Conservation (phyloP, 257 asterid species). For the Solanum pennellii region DNA sequence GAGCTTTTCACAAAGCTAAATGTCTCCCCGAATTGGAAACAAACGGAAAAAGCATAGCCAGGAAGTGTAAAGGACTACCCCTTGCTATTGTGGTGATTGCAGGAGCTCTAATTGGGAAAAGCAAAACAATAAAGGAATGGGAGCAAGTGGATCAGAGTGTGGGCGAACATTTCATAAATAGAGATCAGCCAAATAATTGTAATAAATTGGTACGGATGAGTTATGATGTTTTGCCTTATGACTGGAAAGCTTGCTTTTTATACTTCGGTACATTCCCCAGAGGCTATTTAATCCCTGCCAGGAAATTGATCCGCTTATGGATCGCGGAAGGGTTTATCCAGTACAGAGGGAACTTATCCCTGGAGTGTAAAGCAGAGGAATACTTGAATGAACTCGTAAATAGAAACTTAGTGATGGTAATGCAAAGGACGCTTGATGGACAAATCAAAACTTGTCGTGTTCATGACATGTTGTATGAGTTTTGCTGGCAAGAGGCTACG, state of each 20-base stretch:
- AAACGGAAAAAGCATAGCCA: slow-evolving; percentile 27
- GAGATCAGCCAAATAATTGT: slow-evolving; percentile 16
- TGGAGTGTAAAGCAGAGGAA: slow-evolving; percentile 34
- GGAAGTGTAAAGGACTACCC: slow-evolving; percentile 36
- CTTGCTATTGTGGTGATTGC: slow-evolving; percentile 48
- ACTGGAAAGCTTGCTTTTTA: slow-evolving; percentile 39
- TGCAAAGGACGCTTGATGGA: slow-evolving; percentile 19
- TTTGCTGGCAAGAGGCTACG: slow-evolving; percentile 32
- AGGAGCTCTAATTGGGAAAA: slow-evolving; percentile 36
- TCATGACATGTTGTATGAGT: slow-evolving; percentile 48
- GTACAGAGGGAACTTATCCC: slow-evolving; percentile 13
- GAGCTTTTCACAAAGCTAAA: slow-evolving; percentile 24
- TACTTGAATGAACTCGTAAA: slow-evolving; percentile 38
- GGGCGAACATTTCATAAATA: slow-evolving; percentile 16
- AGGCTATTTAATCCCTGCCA: slow-evolving; percentile 28
- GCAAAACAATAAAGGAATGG: slow-evolving; percentile 21
- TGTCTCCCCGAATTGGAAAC: slow-evolving; percentile 24
- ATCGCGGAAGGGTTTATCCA: slow-evolving; percentile 48
- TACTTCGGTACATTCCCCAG: slow-evolving; percentile 51
- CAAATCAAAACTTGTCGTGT: slow-evolving; percentile 34
- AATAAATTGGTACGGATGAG: slow-evolving; percentile 32
- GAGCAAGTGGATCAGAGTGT: slow-evolving; percentile 31
- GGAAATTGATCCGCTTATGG: slow-evolving; percentile 39
- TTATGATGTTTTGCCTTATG: slow-evolving; percentile 36
- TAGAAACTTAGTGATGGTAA: slow-evolving; percentile 37